These are phyloP conservation scores for Aspergillus carlsbadensis DNA, from an alignment of 495 filamentous ascomycete genomes.

Conservation along the genomic window DNA sequence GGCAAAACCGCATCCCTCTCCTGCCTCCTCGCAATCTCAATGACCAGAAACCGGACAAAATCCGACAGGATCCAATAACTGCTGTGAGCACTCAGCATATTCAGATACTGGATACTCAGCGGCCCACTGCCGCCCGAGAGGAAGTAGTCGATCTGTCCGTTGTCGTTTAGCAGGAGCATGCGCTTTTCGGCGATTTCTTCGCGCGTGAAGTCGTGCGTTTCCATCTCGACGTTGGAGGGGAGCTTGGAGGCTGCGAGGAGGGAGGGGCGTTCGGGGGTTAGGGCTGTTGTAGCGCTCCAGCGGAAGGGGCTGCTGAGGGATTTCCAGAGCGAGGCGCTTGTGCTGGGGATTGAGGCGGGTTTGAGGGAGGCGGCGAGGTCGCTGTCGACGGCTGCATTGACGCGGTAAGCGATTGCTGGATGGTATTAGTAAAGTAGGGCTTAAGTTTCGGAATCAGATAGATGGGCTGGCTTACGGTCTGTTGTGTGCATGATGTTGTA, in stretches of 20 bases:
- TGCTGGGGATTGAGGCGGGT: conserved; percentile 73
- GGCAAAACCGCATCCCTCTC: conserved; percentile 66
- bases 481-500: conserved; percentile 85
- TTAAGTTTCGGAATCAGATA: background rate
- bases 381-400: conserved; percentile 86
- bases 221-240: conserved; percentile 88
- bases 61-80: conserved; percentile 88
- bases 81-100: conserved; percentile 96
- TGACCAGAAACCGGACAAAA: conserved; percentile 80
- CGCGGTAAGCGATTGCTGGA: conserved; percentile 76
- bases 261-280: conserved; percentile 36
- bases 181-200: conserved; percentile 93
- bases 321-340: conserved; percentile 62
- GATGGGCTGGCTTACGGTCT: conserved; percentile 41
- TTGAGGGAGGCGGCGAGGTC: conserved; percentile 75
- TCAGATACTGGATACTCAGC: conserved; percentile 91
- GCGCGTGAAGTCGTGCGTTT: conserved; percentile 89
- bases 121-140: conserved; percentile 76
- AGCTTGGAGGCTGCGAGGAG: conserved; percentile 52
- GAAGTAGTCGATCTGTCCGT: conserved; percentile 90
- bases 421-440: conserved; percentile 45
- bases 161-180: conserved; percentile 86
- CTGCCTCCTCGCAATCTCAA: conserved; percentile 77
- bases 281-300: conserved; percentile 30
- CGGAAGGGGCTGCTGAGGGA: conserved; percentile 65